Base-by-base conservation (phyloP, 1,139 yeast genomes). In the Blastobotrys apis region DNA sequence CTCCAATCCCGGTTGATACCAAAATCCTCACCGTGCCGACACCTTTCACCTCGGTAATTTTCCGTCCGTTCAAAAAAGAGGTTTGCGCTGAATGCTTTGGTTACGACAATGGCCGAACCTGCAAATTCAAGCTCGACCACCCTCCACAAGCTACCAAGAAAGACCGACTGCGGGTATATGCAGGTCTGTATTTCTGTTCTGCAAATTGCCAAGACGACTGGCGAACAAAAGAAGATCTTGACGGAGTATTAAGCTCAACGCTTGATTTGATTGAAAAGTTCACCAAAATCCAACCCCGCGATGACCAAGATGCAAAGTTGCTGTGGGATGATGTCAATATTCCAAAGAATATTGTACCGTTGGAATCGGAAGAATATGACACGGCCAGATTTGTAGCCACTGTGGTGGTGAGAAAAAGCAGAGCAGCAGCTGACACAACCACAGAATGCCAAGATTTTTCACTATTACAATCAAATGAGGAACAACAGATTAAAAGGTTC, bases 1-100 rank as follows among this genome's bases (percentile, higher is more conserved):
- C 59, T 9, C 17, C 34, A 6, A 32, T 44, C 5, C 33, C 47
- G 5, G 31, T 29, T 17, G 75, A 69, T 6, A 71, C 78, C 0
- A 57, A 58, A 1, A 62, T 82, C 1, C 65, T 77, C 39, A 53
- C 51, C 8, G 70, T 76, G 36, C 53, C 59, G 1, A 47, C 61
- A 4, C 78, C 81, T 1, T 58, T 77, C 40, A 72, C 81, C 12
- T 66, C 72, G 13, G 69, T 77, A 1, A 67, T 81, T 3, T 62
- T 72, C 23, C 69, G 72, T 47, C 80, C 78, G 5, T 81, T 78
- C 58, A 73, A 77, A 45, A 81, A 80, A 54, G 88, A 82, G 55
- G 84, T 79, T 1, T 82, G 90, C 56, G 69, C 74, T 3, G 55
- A 59, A 47, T 82, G 90, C 55, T 79, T 72, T 55, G 50, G 52